phyloP scores from a whole-genome alignment of 129 eudicot genomes.

The Escallonia rubra region DNA sequence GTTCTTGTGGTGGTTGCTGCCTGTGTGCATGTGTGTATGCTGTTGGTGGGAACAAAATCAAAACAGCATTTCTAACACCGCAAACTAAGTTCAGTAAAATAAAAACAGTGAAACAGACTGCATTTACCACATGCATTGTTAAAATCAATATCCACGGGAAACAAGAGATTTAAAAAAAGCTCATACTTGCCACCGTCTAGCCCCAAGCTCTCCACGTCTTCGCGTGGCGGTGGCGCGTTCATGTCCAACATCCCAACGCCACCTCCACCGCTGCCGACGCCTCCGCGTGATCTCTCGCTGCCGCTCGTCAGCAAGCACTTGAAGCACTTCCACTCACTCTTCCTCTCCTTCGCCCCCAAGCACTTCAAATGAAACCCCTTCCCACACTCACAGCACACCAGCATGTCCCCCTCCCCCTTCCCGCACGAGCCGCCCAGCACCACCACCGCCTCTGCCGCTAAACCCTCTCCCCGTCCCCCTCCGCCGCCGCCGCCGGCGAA shows the following conservation, averaged over 20 bases:
- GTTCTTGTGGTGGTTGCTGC: too few relatives aligned
- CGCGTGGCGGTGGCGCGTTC: constrained; percentile 41
- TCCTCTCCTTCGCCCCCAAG: constrained; percentile 27
- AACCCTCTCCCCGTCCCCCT: neutral
- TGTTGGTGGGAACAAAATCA: neutral
- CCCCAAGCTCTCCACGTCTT: constrained; percentile 6
- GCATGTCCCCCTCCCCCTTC: constrained; percentile 25
- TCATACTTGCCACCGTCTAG: neutral
- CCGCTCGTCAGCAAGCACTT: constrained; percentile 29
- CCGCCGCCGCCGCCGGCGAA: constrained; percentile 9
- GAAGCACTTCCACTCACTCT: constrained; percentile 39
- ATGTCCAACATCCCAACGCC: constrained; percentile 41
- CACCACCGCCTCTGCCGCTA: constrained; percentile 15
- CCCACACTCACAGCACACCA: constrained; percentile 36
- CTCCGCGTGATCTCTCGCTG: constrained; percentile 7
- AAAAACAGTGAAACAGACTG: too few relatives aligned
- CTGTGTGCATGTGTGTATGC: too few relatives aligned
- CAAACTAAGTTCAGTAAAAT: too few relatives aligned
- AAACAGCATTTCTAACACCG: neutral
- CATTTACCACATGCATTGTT: constrained; percentile 4
- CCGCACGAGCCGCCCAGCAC: constrained; percentile 22
- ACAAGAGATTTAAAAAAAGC: neutral
- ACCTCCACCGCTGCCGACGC: neutral
- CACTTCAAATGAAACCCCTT: constrained; percentile 36
- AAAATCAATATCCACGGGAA: neutral